A percentile compares a stretch with the other conserved stretches of the same genome.
Evolutionary conservation across 108 stramenopile species (phyloP).

Genomic region (Poteriospumella lacustris): DNA sequence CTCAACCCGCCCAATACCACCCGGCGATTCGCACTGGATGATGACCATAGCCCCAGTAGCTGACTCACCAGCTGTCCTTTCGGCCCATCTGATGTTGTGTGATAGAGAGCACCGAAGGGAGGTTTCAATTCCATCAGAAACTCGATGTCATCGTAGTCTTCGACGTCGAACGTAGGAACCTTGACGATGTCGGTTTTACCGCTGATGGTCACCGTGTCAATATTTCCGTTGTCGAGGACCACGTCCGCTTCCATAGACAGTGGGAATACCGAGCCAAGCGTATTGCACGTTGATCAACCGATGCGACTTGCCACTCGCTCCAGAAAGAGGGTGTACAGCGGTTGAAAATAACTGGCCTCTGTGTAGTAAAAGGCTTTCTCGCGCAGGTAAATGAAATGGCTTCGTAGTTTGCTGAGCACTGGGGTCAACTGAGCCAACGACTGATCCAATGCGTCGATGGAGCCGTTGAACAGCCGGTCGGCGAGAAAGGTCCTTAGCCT

Average conservation of each 20-base stretch:
- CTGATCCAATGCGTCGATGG: background rate
- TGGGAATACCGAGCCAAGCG: too few relatives aligned
- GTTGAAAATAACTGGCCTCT: background rate
- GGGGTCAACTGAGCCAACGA: background rate
- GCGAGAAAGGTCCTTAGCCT: background rate
- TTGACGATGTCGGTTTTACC: background rate
- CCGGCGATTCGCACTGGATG: too few relatives aligned
- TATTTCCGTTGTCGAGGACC: too few relatives aligned
- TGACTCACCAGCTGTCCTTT: background rate
- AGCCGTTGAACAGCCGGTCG: background rate
- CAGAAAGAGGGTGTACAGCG: background rate
- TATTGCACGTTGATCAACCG: too few relatives aligned
- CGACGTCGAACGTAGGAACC: background rate
- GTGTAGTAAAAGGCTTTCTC: background rate
- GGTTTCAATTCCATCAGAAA: background rate
- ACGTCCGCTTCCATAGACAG: too few relatives aligned
- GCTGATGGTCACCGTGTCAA: too few relatives aligned
- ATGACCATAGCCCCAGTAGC: background rate
- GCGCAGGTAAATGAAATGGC: background rate
- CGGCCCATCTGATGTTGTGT: background rate
- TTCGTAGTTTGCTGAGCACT: background rate
- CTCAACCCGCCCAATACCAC: too few relatives aligned
- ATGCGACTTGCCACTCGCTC: background rate
- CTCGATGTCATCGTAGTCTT: background rate
- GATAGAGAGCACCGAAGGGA: background rate